These are phyloP conservation scores for Lycium barbarum DNA, from an alignment of 257 asterid species.

Conservation along the genomic window DNA sequence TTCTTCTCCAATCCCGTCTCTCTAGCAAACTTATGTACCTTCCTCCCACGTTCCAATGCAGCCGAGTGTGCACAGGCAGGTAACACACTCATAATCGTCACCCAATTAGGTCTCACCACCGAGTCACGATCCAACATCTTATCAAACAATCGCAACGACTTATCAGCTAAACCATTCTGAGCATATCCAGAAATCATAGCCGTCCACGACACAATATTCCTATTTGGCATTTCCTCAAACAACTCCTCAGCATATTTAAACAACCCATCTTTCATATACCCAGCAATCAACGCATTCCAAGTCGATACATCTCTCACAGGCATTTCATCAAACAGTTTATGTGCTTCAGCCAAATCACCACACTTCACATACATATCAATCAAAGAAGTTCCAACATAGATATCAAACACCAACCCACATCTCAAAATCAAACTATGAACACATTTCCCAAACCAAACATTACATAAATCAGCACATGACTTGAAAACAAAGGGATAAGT, in stretches of 20 bases:
- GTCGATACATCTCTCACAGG: constrained; percentile 65
- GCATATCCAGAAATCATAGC: constrained; percentile 88
- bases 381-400: constrained; percentile 72
- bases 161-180: constrained; percentile 70
- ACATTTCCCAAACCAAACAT: constrained; percentile 49
- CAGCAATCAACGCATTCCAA: constrained; percentile 79
- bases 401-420: constrained; percentile 61
- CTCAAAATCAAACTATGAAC: constrained; percentile 64
- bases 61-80: constrained; percentile 81
- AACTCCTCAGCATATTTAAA: constrained; percentile 55
- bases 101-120: constrained; percentile 83
- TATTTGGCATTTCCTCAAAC: constrained; percentile 60
- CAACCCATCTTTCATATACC: constrained; percentile 74
- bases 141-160: constrained; percentile 67
- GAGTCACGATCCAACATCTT: constrained; percentile 52
- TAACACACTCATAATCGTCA: constrained; percentile 76
- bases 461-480: constrained; percentile 54
- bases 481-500: constrained; percentile 86
- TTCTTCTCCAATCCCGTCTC: constrained; percentile 67
- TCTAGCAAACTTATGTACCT: constrained; percentile 57
- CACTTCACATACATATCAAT: constrained; percentile 81
- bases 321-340: constrained; percentile 71
- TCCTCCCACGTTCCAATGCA: constrained; percentile 65
- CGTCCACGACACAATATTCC: constrained; percentile 82
- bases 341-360: constrained; percentile 53